A percentile compares a stretch with the other conserved stretches of the same genome.
phyloP scores from a whole-genome alignment of 768 basidiomycete species.

The Mycena pura region DNA sequence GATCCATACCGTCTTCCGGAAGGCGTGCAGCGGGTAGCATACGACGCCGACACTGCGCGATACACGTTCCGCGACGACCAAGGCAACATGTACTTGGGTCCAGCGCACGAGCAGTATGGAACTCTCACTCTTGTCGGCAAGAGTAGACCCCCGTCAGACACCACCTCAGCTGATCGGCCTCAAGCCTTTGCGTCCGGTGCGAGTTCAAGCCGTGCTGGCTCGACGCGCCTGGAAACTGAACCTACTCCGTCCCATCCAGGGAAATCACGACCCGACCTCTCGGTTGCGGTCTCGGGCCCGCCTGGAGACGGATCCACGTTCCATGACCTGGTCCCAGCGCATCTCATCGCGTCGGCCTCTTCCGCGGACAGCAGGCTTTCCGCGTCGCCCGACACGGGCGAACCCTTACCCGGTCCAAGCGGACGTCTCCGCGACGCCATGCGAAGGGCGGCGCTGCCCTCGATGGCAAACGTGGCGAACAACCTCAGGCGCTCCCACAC shows the following conservation, averaged over 20 bases:
- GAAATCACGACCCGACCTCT: background rate
- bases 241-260: background rate
- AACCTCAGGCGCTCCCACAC: conserved; percentile 48
- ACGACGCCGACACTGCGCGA: conserved; percentile 58
- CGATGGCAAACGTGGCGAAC: conserved; percentile 46
- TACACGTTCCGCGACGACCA: conserved; percentile 57
- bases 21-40: conserved; percentile 57
- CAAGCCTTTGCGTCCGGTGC: conserved; percentile 18
- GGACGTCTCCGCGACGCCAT: conserved; percentile 40
- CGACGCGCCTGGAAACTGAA: no score
- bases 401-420: conserved; percentile 9
- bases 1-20: conserved; percentile 49
- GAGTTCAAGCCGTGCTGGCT: background rate
- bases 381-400: conserved; percentile 9
- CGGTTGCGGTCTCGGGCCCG: conserved; percentile 15
- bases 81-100: conserved; percentile 52
- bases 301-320: conserved; percentile 43
- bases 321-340: conserved; percentile 53
- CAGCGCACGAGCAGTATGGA: conserved; percentile 54
- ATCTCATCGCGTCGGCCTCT: conserved; percentile 50
- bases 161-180: conserved; percentile 29
- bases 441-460: conserved; percentile 43
- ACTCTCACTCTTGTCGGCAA: conserved; percentile 44
- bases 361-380: conserved; percentile 28
- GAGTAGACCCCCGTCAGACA: conserved; percentile 32